A percentile compares a stretch with the other conserved stretches of the same genome.
These are phyloP conservation scores for Penicillium verrucosum DNA, from an alignment of 2,329 filamentous ascomycete genomes.

Conservation along the genomic window DNA sequence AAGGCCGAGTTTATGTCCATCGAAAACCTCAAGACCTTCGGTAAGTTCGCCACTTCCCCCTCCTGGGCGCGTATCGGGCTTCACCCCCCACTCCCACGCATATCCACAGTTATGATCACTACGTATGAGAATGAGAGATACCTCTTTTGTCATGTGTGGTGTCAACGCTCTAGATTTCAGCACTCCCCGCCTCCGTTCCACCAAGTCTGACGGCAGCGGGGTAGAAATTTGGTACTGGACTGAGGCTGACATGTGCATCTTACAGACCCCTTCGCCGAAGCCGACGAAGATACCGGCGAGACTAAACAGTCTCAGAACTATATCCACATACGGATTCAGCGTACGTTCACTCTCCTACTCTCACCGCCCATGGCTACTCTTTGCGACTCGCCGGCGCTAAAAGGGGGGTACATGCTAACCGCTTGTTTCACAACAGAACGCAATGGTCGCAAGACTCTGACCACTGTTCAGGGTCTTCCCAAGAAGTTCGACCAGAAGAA, in stretches of 20 bases:
- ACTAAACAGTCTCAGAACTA: constrained; percentile 95
- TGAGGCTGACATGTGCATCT: constrained; percentile 33
- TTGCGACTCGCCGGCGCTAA: constrained; percentile 7
- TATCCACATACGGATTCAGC: constrained; percentile 99
- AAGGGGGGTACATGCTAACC: constrained; percentile 20
- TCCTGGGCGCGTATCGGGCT: constrained; percentile 10
- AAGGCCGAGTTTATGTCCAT: constrained; percentile 95
- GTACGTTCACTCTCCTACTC: constrained; percentile 56
- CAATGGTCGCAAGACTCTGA: constrained; percentile 99
- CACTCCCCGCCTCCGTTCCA: constrained; percentile 5
- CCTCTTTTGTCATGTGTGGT: neutral
- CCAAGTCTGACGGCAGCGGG: constrained; percentile 31
- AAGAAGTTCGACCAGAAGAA: constrained; percentile 99
- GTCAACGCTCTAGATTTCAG: neutral
- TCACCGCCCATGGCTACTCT: neutral
- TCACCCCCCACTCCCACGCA: constrained; percentile 6
- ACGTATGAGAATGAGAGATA: neutral
- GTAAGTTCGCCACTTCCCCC: constrained; percentile 55
- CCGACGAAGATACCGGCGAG: constrained; percentile 98
- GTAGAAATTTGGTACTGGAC: constrained; percentile 33
- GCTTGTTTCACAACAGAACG: constrained; percentile 63
- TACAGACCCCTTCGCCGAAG: constrained; percentile 99
- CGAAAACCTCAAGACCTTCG: constrained; percentile 97
- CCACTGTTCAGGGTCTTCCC: constrained; percentile 96
- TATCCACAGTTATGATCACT: neutral